phyloP scores from a whole-genome alignment of 345 rosid genomes.

The Sonneratia alba region DNA sequence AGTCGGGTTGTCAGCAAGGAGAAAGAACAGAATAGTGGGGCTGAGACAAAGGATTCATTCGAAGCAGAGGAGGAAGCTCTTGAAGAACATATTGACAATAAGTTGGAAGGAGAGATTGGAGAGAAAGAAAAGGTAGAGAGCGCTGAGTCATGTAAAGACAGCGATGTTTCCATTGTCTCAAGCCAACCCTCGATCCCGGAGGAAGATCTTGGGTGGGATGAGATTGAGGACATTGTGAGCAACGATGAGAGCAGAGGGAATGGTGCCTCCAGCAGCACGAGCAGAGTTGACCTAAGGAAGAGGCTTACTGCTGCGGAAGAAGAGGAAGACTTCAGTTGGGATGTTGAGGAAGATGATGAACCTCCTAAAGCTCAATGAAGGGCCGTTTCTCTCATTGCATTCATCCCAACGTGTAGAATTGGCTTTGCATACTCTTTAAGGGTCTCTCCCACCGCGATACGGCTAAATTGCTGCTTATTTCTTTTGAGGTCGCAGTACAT shows the following conservation, averaged over 20 bases:
- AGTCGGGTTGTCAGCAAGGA: conserved; percentile 4
- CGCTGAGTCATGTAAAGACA: conserved; percentile 42
- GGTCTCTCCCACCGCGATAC: not conserved
- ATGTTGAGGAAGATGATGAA: conserved; percentile 58
- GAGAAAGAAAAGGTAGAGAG: conserved; percentile 25
- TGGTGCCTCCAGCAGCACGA: conserved; percentile 13
- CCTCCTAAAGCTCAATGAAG: conserved; percentile 1
- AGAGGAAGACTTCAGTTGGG: conserved; percentile 77
- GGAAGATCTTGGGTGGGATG: conserved; percentile 81
- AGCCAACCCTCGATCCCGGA: conserved; percentile 42
- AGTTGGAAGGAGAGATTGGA: conserved; percentile 13
- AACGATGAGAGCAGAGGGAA: conserved; percentile 29
- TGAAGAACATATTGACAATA: not conserved
- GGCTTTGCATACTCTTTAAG: too few species aligned
- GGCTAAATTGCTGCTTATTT: not conserved
- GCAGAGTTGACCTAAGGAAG: conserved; percentile 38
- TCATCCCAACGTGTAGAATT: too few species aligned
- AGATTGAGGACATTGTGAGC: conserved; percentile 54
- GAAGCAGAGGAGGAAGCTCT: not conserved
- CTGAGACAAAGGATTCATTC: not conserved
- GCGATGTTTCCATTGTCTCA: conserved; percentile 59
- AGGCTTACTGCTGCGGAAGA: conserved; percentile 40
- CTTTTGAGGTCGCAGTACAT: not conserved
- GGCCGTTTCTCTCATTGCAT: not conserved
- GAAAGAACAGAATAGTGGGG: not conserved